Conservation (phyloP, 768 basidiomycete genomes). For the Rhodotorula kratochvilovae region DNA sequence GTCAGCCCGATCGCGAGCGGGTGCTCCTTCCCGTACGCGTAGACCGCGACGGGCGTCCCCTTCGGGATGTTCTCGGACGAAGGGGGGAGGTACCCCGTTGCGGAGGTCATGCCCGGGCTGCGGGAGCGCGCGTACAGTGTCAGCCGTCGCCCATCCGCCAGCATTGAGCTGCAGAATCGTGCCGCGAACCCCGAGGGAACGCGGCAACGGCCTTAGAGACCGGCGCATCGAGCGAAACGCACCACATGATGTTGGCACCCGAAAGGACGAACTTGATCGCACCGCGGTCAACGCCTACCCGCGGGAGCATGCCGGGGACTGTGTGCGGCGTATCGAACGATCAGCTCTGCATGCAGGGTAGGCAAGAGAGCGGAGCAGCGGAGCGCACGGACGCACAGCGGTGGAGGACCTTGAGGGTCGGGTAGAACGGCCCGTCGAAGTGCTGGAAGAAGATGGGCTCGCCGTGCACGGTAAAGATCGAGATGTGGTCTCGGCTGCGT, state of each 20-base stretch:
- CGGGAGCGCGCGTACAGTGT: background rate
- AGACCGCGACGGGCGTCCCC: conserved; percentile 74
- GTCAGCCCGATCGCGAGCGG: conserved; percentile 80
- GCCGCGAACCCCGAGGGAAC: too few species aligned
- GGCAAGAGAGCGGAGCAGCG: too few species aligned
- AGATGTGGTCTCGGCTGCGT: conserved; percentile 86
- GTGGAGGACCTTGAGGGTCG: conserved; percentile 82
- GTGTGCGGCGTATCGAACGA: conserved; percentile 6
- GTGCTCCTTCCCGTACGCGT: conserved; percentile 93
- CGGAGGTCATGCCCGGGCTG: conserved; percentile 84
- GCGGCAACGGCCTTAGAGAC: too few species aligned
- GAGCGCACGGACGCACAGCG: conserved; percentile 77
- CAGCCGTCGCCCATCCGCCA: too few species aligned
- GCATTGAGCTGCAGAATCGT: too few species aligned
- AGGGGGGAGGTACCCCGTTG: conserved; percentile 80
- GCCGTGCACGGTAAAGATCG: conserved; percentile 80
- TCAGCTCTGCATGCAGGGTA: too few species aligned
- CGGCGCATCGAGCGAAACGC: conserved; percentile 27
- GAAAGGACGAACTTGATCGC: conserved; percentile 94
- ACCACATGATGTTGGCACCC: conserved; percentile 89
- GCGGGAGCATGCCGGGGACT: conserved; percentile 89
- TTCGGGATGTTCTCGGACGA: conserved; percentile 51
- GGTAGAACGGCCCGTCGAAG: conserved; percentile 86
- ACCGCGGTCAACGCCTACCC: conserved; percentile 86
- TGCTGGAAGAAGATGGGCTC: conserved; percentile 93